Percentiles rank a stretch among this genome's conserved stretches.
phyloP scores from a whole-genome alignment of 495 filamentous ascomycete genomes.

The Hyphodiscus hymeniophilus region DNA sequence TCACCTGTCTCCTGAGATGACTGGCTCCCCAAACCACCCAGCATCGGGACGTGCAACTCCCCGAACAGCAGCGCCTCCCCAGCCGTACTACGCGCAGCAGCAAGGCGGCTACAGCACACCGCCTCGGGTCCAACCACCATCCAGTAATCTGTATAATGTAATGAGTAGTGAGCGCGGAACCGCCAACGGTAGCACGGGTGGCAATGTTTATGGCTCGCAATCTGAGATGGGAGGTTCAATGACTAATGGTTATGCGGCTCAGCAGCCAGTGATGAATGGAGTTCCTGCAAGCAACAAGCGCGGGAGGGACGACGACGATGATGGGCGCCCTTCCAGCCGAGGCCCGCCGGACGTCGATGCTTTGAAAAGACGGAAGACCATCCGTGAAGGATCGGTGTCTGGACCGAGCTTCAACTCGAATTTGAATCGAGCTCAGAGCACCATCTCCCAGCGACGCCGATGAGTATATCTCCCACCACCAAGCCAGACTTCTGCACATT shows the following conservation, averaged over 20 bases:
- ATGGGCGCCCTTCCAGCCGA: slow-evolving; percentile 59
- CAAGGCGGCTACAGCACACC: slow-evolving; percentile 71
- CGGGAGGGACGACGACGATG: slow-evolving; percentile 69
- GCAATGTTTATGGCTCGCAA: slow-evolving; percentile 63
- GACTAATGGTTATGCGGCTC: slow-evolving; percentile 46
- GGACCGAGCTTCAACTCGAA: slow-evolving; percentile 38
- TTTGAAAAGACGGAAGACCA: slow-evolving; percentile 77
- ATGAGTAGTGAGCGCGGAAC: slow-evolving; percentile 76
- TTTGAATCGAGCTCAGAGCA: slow-evolving; percentile 35
- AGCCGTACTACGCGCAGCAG: slow-evolving; percentile 61
- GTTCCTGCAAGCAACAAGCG: slow-evolving; percentile 64
- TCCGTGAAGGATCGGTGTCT: slow-evolving; percentile 49
- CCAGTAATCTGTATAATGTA: slow-evolving; percentile 82
- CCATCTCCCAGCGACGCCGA: slow-evolving; percentile 31
- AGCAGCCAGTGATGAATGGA: slow-evolving; percentile 59
- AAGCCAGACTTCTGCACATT: slow-evolving; percentile 15
- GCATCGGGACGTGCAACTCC: slow-evolving; percentile 85
- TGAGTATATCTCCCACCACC: slow-evolving; percentile 2
- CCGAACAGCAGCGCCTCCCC: slow-evolving; percentile 58
- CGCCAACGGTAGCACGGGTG: slow-evolving; percentile 52
- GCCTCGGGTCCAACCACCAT: slow-evolving; percentile 55
- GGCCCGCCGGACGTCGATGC: slow-evolving; percentile 48
- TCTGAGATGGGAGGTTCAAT: slow-evolving; percentile 49
- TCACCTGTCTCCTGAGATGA: slow-evolving; percentile 79
- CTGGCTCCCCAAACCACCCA: slow-evolving; percentile 76